Percentiles rank a stretch among this genome's conserved stretches.
phyloP scores from a whole-genome alignment of 176 grass and related monocot species.

The Eragrostis curvula region DNA sequence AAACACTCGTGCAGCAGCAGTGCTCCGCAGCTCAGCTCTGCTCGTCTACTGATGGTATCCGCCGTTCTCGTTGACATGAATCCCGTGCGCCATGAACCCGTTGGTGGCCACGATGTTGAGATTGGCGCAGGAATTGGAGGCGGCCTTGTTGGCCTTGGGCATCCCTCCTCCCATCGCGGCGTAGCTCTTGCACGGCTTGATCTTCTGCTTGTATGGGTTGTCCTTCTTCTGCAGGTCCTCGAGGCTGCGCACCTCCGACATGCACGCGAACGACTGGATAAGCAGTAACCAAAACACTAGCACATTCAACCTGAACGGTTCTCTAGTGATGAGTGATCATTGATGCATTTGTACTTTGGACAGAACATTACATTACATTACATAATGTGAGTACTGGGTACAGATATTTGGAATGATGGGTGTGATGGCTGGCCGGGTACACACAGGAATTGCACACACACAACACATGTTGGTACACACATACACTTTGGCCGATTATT shows the following conservation, averaged over 20 bases:
- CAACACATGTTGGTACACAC: no score
- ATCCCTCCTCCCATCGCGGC: conserved; percentile 43
- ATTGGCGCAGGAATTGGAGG: conserved; percentile 47
- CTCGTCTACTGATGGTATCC: conserved; percentile 38
- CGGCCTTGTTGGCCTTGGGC: conserved; percentile 16
- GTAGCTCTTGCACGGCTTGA: conserved; percentile 68
- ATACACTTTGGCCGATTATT: no score
- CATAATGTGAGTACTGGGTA: no score
- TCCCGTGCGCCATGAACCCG: conserved; percentile 42
- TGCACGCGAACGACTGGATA: conserved; percentile 77
- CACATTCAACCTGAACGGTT: no score
- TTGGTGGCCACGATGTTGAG: conserved; percentile 38
- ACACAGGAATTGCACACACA: no score
- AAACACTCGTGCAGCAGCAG: background rate
- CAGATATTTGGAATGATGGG: no score
- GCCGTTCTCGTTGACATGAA: conserved; percentile 50
- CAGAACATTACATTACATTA: no score
- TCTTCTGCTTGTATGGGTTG: conserved; percentile 56
- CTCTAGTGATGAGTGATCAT: no score
- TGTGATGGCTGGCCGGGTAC: no score
- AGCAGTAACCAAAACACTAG: no score
- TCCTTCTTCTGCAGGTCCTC: conserved; percentile 82
- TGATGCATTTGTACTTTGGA: no score
- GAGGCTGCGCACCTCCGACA: conserved; percentile 62
- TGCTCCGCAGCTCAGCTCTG: background rate